Base-by-base conservation (phyloP, 129 eudicot genomes). In the Mikania micrantha region DNA sequence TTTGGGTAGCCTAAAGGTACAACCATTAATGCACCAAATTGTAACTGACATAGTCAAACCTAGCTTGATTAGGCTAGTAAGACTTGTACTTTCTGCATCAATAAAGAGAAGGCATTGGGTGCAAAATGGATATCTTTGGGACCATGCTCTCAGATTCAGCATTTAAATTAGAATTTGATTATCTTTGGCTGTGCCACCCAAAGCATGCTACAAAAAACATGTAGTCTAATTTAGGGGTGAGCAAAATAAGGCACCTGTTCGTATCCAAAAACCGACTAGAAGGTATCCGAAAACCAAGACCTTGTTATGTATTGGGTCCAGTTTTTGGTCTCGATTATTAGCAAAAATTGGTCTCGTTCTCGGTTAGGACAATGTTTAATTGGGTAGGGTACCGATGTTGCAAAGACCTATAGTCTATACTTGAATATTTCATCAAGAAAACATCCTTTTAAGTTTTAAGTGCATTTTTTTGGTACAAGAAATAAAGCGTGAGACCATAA, bases 1-100 rank as follows among this genome's bases (percentile, higher is more conserved):
- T 52, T 62, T 64, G 54, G 54, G 60, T 53, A 24, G 60, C 24
- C 25, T 48, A 40, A 16, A 38, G 36, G 58, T 65, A 54, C 73
- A 31, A 27, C 27, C 49, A 22, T 34, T 35, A 45, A 60, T 34
- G 70, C 77, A 61, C 34, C 28, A 61, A 72, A 22, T 22, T 75
- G 64, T 13, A 4, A 38, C 24, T 49, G 49, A 53, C 36, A 71
- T 72, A 62, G 52, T 66, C 60, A 66, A 54, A 35, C 49, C 24
- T 12, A 27, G 25, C n/a, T 50, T 50, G 11, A 49, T 32, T 32
- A 58, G 42, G 75, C 53, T 56, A n/a, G 17, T 29, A 9, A 17
- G 36, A 29, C 41, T 66, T 66, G 71, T 66, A 56, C 56, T 15
- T 36, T 13, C 41, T 27, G 15, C 59, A 41, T 38, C 28, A 17